These are phyloP conservation scores for Phlyctochytrium bullatum DNA, from an alignment of 192 early-diverging fungal genomes.

Conservation along the genomic window DNA sequence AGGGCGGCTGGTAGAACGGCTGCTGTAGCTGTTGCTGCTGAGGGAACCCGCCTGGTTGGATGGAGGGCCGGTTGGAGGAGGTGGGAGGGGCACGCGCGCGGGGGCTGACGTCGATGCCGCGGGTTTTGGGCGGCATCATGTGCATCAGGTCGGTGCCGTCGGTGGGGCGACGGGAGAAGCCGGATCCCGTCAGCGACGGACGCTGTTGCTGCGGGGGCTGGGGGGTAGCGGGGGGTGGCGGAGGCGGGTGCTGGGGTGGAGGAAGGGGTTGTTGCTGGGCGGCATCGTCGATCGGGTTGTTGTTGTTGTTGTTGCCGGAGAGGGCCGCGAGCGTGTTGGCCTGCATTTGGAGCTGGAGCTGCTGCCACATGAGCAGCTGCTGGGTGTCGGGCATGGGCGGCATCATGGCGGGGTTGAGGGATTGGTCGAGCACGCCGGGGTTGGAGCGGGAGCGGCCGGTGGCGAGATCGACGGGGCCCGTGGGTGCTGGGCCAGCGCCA, in stretches of 20 bases:
- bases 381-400: background rate
- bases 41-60: background rate
- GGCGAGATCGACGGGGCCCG: background rate
- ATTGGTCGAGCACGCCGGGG: no score
- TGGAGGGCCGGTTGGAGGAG: background rate
- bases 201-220: background rate
- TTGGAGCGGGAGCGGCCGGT: no score
- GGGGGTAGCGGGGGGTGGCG: no score
- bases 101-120: background rate
- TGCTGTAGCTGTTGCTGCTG: background rate
- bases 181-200: background rate
- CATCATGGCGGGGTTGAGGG: no score
- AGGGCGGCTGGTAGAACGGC: no score
- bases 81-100: background rate
- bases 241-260: no score
- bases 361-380: background rate
- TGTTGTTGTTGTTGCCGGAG: no score
- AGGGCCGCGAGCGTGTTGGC: background rate
- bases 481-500: background rate
- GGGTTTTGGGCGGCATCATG: background rate
- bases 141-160: slow-evolving; percentile 4
- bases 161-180: background rate
- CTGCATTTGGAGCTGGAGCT: background rate
- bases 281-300: no score
- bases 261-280: no score